These are phyloP conservation scores for Aspergillus japonicus DNA, from an alignment of 2,329 filamentous ascomycete genomes.

Conservation along the genomic window DNA sequence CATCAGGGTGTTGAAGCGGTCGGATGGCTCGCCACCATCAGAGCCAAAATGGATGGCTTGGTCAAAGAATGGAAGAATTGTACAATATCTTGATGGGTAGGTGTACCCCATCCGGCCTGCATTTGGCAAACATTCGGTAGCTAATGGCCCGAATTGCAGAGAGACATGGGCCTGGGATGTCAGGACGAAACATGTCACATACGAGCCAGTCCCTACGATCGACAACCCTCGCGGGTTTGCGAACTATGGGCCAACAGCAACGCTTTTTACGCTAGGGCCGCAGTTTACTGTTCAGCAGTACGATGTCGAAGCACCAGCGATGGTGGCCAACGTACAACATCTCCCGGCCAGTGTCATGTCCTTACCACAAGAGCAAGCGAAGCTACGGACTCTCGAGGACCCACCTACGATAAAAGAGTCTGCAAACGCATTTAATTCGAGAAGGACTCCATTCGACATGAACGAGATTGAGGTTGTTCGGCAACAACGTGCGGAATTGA, in stretches of 20 bases:
- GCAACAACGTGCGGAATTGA: constrained; percentile 61
- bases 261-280: constrained; percentile 83
- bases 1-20: constrained; percentile 79
- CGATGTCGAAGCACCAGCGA: constrained; percentile 78
- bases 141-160: constrained; percentile 44
- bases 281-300: constrained; percentile 94
- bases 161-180: constrained; percentile 97
- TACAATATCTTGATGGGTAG: constrained; percentile 89
- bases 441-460: constrained; percentile 71
- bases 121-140: not conserved
- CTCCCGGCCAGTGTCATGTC: constrained; percentile 74
- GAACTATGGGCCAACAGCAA: constrained; percentile 86
- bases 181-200: constrained; percentile 93
- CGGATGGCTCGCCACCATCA: constrained; percentile 64
- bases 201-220: constrained; percentile 80
- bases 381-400: constrained; percentile 34
- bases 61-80: constrained; percentile 96
- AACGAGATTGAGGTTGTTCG: constrained; percentile 62
- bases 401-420: constrained; percentile 68
- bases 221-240: constrained; percentile 79
- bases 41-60: constrained; percentile 95
- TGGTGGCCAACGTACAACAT: constrained; percentile 87
- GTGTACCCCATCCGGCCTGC: constrained; percentile 37
- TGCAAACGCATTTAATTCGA: constrained; percentile 68
- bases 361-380: constrained; percentile 70